phyloP scores from a whole-genome alignment of 2,329 filamentous ascomycete species.

The Xylaria polymorpha region DNA sequence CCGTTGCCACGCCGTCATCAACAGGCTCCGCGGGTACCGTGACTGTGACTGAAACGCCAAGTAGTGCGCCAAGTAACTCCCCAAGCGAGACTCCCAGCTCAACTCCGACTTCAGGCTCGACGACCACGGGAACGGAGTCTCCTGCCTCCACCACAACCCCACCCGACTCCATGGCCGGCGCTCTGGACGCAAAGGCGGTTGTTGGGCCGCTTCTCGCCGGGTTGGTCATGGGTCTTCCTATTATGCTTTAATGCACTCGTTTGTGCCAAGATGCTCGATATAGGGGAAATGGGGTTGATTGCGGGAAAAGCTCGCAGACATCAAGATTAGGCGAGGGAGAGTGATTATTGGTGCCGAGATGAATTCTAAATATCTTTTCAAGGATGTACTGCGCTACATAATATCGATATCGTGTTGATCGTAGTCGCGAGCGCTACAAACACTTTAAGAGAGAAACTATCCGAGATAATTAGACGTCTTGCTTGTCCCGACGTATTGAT shows the following conservation, averaged over 20 bases:
- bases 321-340: not conserved
- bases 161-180: slow-evolving; percentile 27
- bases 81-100: not conserved
- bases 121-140: slow-evolving; percentile 12
- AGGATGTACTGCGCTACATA: too few relatives aligned
- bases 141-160: slow-evolving; percentile 1
- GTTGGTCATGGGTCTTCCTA: slow-evolving; percentile 13
- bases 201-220: slow-evolving; percentile 29
- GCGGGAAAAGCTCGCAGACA: not conserved
- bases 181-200: slow-evolving; percentile 19
- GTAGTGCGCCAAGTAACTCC: not conserved
- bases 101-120: not conserved
- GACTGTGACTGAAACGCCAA: slow-evolving; percentile 21
- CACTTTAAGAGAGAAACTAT: slow-evolving; percentile 48
- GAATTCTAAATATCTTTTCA: not conserved
- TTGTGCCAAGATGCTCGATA: not conserved
- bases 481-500: slow-evolving; percentile 55
- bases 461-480: slow-evolving; percentile 62
- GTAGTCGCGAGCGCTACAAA: too few relatives aligned
- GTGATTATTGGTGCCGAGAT: not conserved
- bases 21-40: not conserved
- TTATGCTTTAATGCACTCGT: slow-evolving; percentile 25
- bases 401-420: too few relatives aligned
- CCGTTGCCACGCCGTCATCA: slow-evolving; percentile 1
- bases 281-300: too few relatives aligned